Base-by-base conservation (phyloP, 2,329 filamentous ascomycete genomes). In the Ceratocystiopsis sp. region DNA sequence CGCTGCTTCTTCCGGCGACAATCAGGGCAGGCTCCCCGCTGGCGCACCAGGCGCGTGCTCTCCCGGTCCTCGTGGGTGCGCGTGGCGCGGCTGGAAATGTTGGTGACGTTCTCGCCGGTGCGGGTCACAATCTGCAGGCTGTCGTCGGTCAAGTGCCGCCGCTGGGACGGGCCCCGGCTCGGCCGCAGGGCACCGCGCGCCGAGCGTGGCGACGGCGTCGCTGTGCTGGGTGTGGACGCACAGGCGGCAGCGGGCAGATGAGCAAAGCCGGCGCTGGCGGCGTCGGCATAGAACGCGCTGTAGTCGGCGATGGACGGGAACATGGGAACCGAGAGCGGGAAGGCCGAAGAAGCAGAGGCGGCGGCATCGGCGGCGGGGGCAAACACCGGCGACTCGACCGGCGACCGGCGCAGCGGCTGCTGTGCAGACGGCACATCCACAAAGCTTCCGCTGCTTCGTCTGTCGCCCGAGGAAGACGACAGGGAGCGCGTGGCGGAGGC, bases 21-120 rank as follows among this genome's bases (percentile, higher is more conserved):
- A 47, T 64, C 62, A 37, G 76, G 70, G 55, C 75, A 80, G n/a
- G 75, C 75, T 61, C 78, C 78, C 55, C 78, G 73, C 54, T 75
- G 74, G 46, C 75, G 65, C 71, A 80, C 79, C 39, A 78, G 59
- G 50, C 78, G 74, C 7, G 75, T 75, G 53, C 78, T 75, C 42
- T 78, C 74, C 33, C 75, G 68, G 62, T 79, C 75, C 62, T 78
- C 75, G 64, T 75, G 76, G 42, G 75, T 76, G 61, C 78, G 79
- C 56, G 68, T 73, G 33, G 74, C 73, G 35, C 75, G 67, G 15
- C 72, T 74, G 14, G 72, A 71, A 44, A 69, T 67, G 56, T 75
- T 72, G 38, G 75, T 80, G 44, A 80, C 69, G 54, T 80, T 75
- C 37, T 61, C 59, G 40, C 75, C 75, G 49, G 76, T 73, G 55